These are phyloP conservation scores for Aspergillus oerlinghausenensis DNA, from an alignment of 2,329 filamentous ascomycete species.

Conservation along the genomic window DNA sequence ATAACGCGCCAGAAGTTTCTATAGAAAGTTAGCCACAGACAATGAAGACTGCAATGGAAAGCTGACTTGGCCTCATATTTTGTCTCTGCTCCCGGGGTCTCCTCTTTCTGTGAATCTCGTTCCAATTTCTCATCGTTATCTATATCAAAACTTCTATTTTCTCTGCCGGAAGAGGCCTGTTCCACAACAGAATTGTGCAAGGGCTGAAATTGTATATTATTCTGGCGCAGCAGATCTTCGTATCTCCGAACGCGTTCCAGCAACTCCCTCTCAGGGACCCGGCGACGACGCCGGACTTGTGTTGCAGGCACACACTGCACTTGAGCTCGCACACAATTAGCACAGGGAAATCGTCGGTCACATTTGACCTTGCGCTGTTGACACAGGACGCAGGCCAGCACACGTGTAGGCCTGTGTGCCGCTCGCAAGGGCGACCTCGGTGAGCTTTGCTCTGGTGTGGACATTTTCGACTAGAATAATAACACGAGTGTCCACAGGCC, in stretches of 20 bases:
- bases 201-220: constrained; percentile 66
- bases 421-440: not conserved
- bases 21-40: constrained; percentile 17
- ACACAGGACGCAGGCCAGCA: constrained; percentile 60
- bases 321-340: constrained; percentile 61
- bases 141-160: not conserved
- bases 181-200: constrained; percentile 43
- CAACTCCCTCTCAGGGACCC: constrained; percentile 66
- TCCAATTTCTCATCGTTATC: not conserved
- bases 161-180: constrained; percentile 13
- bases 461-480: not conserved
- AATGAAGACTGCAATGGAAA: not conserved
- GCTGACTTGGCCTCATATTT: constrained; percentile 13
- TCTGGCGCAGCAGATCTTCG: constrained; percentile 60
- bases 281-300: constrained; percentile 52
- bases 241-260: constrained; percentile 66
- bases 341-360: constrained; percentile 67
- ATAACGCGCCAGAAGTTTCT: constrained; percentile 48
- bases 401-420: constrained; percentile 2
- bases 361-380: constrained; percentile 73
- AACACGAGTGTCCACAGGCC: not conserved
- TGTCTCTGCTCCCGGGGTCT: not conserved
- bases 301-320: constrained; percentile 53
- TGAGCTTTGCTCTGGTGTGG: not conserved
- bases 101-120: not conserved